These are phyloP conservation scores for Aspergillus proliferans DNA, from an alignment of 2,329 filamentous ascomycete species.

Conservation along the genomic window DNA sequence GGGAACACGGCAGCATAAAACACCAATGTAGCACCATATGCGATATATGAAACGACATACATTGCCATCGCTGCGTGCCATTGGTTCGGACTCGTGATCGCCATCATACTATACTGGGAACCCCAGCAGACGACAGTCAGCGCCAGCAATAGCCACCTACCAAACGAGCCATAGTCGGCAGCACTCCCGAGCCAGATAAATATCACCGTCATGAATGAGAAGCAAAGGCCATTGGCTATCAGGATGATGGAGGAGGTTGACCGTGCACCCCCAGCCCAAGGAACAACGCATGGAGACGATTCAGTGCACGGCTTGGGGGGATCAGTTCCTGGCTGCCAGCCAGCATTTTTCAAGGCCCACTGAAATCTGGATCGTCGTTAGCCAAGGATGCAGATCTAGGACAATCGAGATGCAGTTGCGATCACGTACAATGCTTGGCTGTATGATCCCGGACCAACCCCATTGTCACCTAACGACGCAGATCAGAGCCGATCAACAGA, in stretches of 20 bases:
- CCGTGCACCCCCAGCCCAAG: conserved; percentile 33
- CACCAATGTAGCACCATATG: conserved; percentile 37
- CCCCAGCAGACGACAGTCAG: conserved; percentile 38
- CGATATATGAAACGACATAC: conserved; percentile 36
- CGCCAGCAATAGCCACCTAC: conserved; percentile 35
- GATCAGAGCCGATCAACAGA: background rate
- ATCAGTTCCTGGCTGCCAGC: conserved; percentile 32
- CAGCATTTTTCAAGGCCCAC: conserved; percentile 33
- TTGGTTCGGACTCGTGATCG: conserved; percentile 30
- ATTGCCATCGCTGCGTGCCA: conserved; percentile 38
- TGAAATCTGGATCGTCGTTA: conserved; percentile 28
- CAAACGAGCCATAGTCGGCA: conserved; percentile 39
- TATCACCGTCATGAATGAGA: conserved; percentile 39
- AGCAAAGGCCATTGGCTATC: conserved; percentile 39
- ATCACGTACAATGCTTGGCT: conserved; percentile 31
- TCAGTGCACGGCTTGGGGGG: conserved; percentile 24
- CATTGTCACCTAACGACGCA: conserved; percentile 30
- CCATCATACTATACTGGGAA: conserved; percentile 37
- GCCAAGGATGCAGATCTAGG: background rate
- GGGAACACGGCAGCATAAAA: conserved; percentile 40
- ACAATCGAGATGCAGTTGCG: background rate
- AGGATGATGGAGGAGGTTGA: conserved; percentile 35
- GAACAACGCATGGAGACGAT: conserved; percentile 34
- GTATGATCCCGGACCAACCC: conserved; percentile 38
- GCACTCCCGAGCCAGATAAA: conserved; percentile 38